Percentiles rank a stretch among this genome's conserved stretches.
Conservation (phyloP, 345 rosid genomes). For the Populus davidiana region DNA sequence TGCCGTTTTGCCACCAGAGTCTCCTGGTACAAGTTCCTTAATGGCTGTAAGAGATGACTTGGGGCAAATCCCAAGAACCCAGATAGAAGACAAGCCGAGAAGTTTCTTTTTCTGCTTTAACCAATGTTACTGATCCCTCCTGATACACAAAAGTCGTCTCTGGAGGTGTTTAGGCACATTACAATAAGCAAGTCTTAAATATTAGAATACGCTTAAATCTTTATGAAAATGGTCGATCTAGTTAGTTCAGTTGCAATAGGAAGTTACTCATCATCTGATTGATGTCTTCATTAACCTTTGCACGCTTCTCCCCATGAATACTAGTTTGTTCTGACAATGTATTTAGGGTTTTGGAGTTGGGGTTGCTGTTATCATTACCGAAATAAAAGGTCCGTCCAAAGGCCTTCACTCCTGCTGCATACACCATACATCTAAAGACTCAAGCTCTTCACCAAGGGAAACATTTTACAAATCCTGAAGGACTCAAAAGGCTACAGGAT, state of each 20-base stretch:
- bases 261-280: constrained; percentile 14
- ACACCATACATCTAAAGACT: not conserved
- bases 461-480: not conserved
- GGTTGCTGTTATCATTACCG: constrained; percentile 25
- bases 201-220: constrained; percentile 8
- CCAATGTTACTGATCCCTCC: constrained; percentile 54
- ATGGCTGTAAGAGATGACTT: constrained; percentile 59
- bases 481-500: not conserved
- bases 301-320: not conserved
- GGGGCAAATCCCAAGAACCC: constrained; percentile 42
- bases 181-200: constrained; percentile 30
- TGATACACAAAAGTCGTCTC: not conserved
- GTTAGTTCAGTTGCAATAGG: constrained; percentile 21
- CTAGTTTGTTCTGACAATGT: constrained; percentile 4
- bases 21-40: constrained; percentile 82
- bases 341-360: constrained; percentile 14
- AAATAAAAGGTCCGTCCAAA: constrained; percentile 32
- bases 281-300: not conserved
- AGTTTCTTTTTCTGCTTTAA: constrained; percentile 82
- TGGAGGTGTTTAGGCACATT: constrained; percentile 13
- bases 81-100: constrained; percentile 43
- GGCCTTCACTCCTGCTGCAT: constrained; percentile 20
- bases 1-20: constrained; percentile 70
- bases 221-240: constrained; percentile 11
- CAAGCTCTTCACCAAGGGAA: not conserved